Evolutionary conservation across 2,329 filamentous ascomycete genomes (phyloP), one percentile per base, ranked within the genome.

Genomic region (Colletotrichum zoysiae): DNA sequence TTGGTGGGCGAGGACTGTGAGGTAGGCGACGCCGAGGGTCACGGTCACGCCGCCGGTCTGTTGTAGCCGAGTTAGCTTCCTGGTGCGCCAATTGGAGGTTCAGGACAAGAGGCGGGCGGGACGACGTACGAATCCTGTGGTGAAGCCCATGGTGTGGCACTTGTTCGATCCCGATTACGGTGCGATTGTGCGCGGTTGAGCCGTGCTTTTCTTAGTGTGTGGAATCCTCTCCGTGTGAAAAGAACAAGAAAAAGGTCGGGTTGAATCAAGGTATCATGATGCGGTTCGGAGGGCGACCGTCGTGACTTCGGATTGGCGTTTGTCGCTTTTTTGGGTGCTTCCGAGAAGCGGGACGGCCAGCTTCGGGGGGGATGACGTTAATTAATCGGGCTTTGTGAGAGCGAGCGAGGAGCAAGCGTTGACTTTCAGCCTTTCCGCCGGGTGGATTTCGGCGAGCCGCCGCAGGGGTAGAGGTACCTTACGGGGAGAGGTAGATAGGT

Each of bases 1-100:
- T 76, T 91, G 89, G 82, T 95, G 92, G 26, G 91, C 84, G 78
- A 92, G 87, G 44, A 93, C 83, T 60, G 91, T 90, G 67, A 95
- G 86, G 82, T 94, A 95, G 77, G 93, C 88, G 71, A 93, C 78
- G 55, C 90, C 91, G 72, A 93, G 89, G 60, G 93, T 95, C 73
- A 95, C 85, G 74, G 93, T 92, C 67, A 94, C 89, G 75, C 93
- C 93, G 78, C 92, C 91, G 75, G 92, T 89, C 92, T 95, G 75
- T 50, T 38, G 30, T 50, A 30, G 20, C 20, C 26, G 48, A 26
- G 26, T 74, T 50, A 73, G 64, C 20, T 20, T 16, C 18, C 2
- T 5, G 23, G 20, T 50, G 7, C 20, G 40, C 42, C n/a, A 44
- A 48, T 56, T 67, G 62, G 14, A 8, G 6, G 4, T 14, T 53